A percentile compares a stretch with the other conserved stretches of the same genome.
Conservation (phyloP, 306 rosid species). For the Sesbania bispinosa region DNA sequence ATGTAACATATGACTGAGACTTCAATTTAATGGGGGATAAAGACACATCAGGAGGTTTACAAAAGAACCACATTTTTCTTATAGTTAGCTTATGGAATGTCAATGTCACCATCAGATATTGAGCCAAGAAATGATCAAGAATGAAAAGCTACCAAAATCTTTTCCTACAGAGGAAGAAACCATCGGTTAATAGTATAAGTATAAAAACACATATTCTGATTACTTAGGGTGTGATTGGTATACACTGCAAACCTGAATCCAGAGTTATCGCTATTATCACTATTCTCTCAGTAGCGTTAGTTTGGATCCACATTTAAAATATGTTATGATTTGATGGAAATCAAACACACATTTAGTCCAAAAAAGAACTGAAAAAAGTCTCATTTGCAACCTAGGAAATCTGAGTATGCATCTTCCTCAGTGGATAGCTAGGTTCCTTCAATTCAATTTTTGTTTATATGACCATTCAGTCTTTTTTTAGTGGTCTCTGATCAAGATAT, state of each 20-base stretch:
- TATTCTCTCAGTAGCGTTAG: too few species aligned
- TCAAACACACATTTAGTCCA: too few species aligned
- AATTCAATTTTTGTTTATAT: not conserved
- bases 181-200: not conserved
- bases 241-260: too few species aligned
- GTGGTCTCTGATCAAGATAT: not conserved
- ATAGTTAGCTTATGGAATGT: not conserved
- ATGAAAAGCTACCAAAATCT: not conserved
- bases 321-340: too few species aligned
- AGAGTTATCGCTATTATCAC: too few species aligned
- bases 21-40: slow-evolving; percentile 21
- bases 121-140: not conserved
- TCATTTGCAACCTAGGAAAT: not conserved
- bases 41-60: slow-evolving; percentile 1
- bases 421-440: not conserved
- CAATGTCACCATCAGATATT: not conserved
- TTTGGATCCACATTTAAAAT: too few species aligned
- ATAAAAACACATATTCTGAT: too few species aligned
- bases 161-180: not conserved
- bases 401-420: not conserved
- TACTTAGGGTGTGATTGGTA: too few species aligned
- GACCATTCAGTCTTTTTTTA: not conserved
- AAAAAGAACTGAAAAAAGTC: not conserved
- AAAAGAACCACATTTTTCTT: not conserved
- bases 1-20: slow-evolving; percentile 11